A percentile compares a stretch with the other conserved stretches of the same genome.
phyloP scores from a whole-genome alignment of 2,329 filamentous ascomycete genomes.

The Xylariaceae sp. region DNA sequence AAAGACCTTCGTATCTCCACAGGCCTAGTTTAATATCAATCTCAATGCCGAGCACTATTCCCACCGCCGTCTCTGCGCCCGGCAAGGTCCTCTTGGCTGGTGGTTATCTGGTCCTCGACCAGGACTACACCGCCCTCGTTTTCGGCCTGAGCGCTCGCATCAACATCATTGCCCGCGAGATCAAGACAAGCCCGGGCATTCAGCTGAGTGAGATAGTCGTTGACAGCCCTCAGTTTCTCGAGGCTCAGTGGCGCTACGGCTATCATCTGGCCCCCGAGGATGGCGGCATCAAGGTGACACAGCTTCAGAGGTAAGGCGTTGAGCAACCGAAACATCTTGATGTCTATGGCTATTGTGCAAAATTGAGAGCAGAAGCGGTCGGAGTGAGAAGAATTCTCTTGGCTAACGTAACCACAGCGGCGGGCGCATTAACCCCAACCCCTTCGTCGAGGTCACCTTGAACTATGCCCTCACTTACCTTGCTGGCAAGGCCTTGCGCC shows the following conservation, averaged over 20 bases:
- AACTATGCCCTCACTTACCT: slow-evolving; percentile 84
- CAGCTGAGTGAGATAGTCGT: slow-evolving; percentile 71
- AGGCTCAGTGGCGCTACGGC: slow-evolving; percentile 83
- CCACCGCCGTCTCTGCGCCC: slow-evolving; percentile 73
- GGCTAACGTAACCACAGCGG: slow-evolving; percentile 36
- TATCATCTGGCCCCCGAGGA: slow-evolving; percentile 64
- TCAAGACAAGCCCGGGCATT: slow-evolving; percentile 57
- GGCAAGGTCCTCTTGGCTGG: slow-evolving; percentile 94
- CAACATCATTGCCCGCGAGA: slow-evolving; percentile 56
- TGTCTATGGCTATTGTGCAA: background rate
- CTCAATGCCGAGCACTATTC: slow-evolving; percentile 25
- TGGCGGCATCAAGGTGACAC: slow-evolving; percentile 76
- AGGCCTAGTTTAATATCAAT: background rate
- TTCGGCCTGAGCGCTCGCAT: slow-evolving; percentile 64
- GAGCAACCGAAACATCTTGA: background rate
- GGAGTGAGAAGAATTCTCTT: background rate
- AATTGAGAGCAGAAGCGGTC: background rate
- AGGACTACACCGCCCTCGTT: slow-evolving; percentile 71
- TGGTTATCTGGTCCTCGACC: slow-evolving; percentile 90
- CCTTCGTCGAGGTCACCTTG: slow-evolving; percentile 88
- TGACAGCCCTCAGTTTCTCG: slow-evolving; percentile 82
- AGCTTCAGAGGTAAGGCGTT: slow-evolving; percentile 66
- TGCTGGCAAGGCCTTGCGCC: slow-evolving; percentile 38
- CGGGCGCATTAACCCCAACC: slow-evolving; percentile 52
- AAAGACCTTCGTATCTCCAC: background rate